A percentile compares a stretch with the other conserved stretches of the same genome.
phyloP scores from a whole-genome alignment of 176 grass and related monocot genomes.

The Avena sativa region DNA sequence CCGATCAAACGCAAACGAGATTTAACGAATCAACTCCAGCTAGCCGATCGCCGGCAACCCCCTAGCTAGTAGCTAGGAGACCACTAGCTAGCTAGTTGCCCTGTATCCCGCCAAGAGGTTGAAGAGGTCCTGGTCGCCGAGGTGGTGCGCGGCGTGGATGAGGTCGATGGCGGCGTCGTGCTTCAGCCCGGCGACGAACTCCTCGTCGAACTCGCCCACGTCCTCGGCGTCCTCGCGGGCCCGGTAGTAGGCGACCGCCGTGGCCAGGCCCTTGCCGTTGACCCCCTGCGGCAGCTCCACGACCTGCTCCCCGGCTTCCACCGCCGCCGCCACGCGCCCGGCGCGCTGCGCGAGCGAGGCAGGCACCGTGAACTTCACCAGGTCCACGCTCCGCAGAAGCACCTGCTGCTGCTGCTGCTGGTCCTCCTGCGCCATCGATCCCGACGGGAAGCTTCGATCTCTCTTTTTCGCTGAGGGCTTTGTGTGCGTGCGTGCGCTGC shows the following conservation, averaged over 20 bases:
- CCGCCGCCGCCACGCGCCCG: conserved; percentile 15
- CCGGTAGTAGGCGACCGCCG: conserved; percentile 45
- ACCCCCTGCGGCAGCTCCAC: conserved; percentile 44
- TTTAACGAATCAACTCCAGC: too few relatives aligned
- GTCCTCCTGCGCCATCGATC: background rate
- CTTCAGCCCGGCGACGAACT: conserved; percentile 22
- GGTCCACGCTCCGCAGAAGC: conserved; percentile 48
- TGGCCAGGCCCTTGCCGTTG: conserved; percentile 26
- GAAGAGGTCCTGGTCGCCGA: conserved; percentile 22
- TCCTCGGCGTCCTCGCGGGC: background rate
- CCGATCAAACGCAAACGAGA: background rate
- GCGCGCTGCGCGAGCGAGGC: background rate
- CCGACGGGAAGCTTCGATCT: background rate
- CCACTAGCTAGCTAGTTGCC: background rate
- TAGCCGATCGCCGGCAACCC: too few relatives aligned
- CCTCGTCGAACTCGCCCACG: conserved; percentile 13
- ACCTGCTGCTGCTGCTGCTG: background rate
- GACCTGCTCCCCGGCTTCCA: background rate
- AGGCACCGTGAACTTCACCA: conserved; percentile 32
- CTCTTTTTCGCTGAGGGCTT: background rate
- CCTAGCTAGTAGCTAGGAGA: too few relatives aligned
- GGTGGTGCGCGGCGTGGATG: conserved; percentile 49
- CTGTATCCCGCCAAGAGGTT: background rate
- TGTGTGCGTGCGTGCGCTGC: background rate
- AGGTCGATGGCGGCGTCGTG: conserved; percentile 49